Conservation (phyloP, 768 basidiomycete species). For the Cyclocybe cylindracea region DNA sequence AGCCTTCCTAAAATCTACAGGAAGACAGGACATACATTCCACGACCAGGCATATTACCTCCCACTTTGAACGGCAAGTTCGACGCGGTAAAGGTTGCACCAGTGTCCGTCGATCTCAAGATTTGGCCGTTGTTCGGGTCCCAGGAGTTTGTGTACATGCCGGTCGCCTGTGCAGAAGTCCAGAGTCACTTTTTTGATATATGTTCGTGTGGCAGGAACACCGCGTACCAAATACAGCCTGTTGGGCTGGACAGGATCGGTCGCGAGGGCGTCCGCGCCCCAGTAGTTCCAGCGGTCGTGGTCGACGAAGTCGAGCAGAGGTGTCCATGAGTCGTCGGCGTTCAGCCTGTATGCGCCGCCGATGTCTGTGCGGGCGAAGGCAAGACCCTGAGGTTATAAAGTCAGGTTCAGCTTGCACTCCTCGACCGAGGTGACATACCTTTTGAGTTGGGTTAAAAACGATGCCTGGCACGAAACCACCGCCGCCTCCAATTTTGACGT, state of each 20-base stretch:
- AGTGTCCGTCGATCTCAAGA: slow-evolving; percentile 59
- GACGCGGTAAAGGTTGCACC: slow-evolving; percentile 57
- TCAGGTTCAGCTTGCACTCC: background rate
- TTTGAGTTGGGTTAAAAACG: slow-evolving; percentile 60
- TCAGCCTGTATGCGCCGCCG: slow-evolving; percentile 64
- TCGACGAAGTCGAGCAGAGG: slow-evolving; percentile 58
- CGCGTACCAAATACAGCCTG: slow-evolving; percentile 51
- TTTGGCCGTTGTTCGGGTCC: slow-evolving; percentile 65
- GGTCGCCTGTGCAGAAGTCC: slow-evolving; percentile 37
- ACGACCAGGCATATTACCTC: slow-evolving; percentile 71
- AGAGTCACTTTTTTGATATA: background rate
- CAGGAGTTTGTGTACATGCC: slow-evolving; percentile 66
- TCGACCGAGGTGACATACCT: slow-evolving; percentile 19
- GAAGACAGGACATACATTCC: slow-evolving; percentile 46
- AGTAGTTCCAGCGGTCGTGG: slow-evolving; percentile 54
- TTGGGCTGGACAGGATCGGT: slow-evolving; percentile 60
- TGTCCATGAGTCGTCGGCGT: slow-evolving; percentile 62
- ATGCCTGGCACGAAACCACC: slow-evolving; percentile 58
- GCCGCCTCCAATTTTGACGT: slow-evolving; percentile 55
- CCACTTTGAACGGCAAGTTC: slow-evolving; percentile 62
- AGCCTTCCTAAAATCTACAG: background rate
- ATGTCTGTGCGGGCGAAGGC: slow-evolving; percentile 72
- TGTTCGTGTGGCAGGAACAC: background rate
- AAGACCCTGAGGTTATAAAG: slow-evolving; percentile 38
- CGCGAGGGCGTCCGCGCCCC: slow-evolving; percentile 63